phyloP scores from a whole-genome alignment of 345 rosid genomes.

The Eucalyptus sp. region DNA sequence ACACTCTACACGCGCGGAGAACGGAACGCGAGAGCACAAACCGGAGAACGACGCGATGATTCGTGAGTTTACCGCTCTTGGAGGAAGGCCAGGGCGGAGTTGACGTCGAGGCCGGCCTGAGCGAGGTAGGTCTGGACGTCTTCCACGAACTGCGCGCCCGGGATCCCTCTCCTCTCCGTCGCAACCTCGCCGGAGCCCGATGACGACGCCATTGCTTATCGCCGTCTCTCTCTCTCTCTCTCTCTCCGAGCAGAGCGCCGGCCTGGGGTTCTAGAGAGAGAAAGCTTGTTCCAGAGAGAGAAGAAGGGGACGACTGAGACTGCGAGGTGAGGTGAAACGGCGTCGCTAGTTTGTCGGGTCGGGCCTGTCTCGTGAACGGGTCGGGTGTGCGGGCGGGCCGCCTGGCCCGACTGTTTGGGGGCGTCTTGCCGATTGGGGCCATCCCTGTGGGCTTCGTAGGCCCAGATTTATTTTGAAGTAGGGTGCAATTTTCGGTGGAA shows the following conservation, averaged over 20 bases:
- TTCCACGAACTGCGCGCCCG: slow-evolving; percentile 90
- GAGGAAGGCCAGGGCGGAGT: slow-evolving; percentile 85
- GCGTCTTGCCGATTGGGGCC: neutral
- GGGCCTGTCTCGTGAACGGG: neutral
- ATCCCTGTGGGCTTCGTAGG: neutral
- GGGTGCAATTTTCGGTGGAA: neutral
- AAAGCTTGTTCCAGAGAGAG: neutral
- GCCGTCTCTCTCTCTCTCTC: neutral
- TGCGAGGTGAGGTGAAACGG: neutral
- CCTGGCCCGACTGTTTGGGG: neutral
- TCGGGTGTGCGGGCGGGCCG: neutral
- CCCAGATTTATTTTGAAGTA: neutral
- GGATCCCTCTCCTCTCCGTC: slow-evolving; percentile 92
- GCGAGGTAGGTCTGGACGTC: slow-evolving; percentile 84
- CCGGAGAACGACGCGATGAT: neutral
- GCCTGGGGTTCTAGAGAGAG: neutral
- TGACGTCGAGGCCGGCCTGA: slow-evolving; percentile 69
- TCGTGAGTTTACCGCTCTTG: slow-evolving; percentile 63
- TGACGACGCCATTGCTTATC: neutral
- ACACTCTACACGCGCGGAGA: neutral
- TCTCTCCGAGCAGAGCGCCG: neutral
- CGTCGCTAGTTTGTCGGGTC: neutral
- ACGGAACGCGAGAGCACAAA: neutral
- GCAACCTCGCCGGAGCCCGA: neutral
- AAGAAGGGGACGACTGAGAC: neutral